Evolutionary conservation across 345 rosid genomes (phyloP).

Genomic region (Citrus trifoliata): DNA sequence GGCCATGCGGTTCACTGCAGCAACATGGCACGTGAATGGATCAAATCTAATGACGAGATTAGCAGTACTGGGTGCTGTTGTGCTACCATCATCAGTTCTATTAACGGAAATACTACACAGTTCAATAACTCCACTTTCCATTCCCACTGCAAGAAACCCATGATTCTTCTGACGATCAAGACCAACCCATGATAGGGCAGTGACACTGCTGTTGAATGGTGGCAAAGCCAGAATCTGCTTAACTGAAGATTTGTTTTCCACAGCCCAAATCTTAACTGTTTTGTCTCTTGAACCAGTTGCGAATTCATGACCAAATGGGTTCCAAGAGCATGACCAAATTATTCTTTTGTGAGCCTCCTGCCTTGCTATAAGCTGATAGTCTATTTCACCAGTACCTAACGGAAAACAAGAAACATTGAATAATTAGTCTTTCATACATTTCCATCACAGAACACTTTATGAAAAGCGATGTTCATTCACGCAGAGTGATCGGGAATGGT

Average conservation of each 20-base stretch:
- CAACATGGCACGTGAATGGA: constrained; percentile 71
- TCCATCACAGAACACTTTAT: neutral
- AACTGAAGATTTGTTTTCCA: constrained; percentile 40
- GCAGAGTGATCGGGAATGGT: neutral
- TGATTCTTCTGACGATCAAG: constrained; percentile 44
- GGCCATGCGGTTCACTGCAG: constrained; percentile 67
- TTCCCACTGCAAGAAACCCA: constrained; percentile 73
- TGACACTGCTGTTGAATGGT: constrained; percentile 71
- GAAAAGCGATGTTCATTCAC: neutral
- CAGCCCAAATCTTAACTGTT: constrained; percentile 88
- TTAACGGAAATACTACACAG: constrained; percentile 48
- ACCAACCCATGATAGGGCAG: constrained; percentile 82
- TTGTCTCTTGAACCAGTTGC: constrained; percentile 95
- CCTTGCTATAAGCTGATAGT: constrained; percentile 57
- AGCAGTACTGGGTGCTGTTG: constrained; percentile 25
- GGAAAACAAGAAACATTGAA: neutral
- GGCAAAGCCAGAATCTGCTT: constrained; percentile 56
- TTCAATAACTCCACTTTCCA: constrained; percentile 77
- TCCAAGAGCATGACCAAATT: constrained; percentile 98
- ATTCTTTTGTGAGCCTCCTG: constrained; percentile 94
- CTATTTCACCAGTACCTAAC: constrained; percentile 42
- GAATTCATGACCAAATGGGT: constrained; percentile 81
- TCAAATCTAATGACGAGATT: constrained; percentile 39
- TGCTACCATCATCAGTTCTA: constrained; percentile 25
- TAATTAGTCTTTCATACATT: neutral